Conservation (phyloP, 202 grass and related monocot genomes). For the Musa balbisiana region DNA sequence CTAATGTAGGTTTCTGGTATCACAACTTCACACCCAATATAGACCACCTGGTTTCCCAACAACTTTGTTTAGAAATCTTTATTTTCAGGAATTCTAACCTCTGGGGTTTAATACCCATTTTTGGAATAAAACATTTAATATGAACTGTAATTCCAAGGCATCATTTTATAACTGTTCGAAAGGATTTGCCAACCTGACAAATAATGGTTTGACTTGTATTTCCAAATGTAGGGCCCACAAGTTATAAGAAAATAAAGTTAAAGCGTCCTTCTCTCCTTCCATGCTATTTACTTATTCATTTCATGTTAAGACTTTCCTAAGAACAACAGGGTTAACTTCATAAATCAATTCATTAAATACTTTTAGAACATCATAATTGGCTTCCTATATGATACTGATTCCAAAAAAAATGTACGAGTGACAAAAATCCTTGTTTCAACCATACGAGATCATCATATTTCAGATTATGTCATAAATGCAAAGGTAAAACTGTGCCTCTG, state of each 20-base stretch:
- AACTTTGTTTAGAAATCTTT: background rate
- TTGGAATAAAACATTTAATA: too few species aligned
- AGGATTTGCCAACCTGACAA: too few species aligned
- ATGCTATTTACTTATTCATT: background rate
- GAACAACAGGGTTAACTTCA: background rate
- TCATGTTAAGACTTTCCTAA: background rate
- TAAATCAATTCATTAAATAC: too few species aligned
- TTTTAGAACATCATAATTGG: background rate
- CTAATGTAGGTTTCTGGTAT: background rate
- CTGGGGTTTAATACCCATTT: too few species aligned
- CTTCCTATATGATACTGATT: background rate
- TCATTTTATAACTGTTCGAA: too few species aligned
- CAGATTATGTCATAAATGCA: constrained; percentile 1
- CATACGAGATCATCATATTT: background rate
- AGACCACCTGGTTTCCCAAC: background rate
- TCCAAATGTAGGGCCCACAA: too few species aligned
- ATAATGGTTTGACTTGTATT: too few species aligned
- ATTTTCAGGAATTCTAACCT: background rate
- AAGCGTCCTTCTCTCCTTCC: background rate
- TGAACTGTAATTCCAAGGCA: too few species aligned
- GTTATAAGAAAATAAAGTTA: too few species aligned
- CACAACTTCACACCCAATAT: background rate
- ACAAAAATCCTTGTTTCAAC: background rate
- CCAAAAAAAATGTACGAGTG: background rate
- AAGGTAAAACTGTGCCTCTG: background rate